Evolutionary conservation across 1,284 basidiomycete genomes (phyloP).

Genomic region (Ustilago crameri): DNA sequence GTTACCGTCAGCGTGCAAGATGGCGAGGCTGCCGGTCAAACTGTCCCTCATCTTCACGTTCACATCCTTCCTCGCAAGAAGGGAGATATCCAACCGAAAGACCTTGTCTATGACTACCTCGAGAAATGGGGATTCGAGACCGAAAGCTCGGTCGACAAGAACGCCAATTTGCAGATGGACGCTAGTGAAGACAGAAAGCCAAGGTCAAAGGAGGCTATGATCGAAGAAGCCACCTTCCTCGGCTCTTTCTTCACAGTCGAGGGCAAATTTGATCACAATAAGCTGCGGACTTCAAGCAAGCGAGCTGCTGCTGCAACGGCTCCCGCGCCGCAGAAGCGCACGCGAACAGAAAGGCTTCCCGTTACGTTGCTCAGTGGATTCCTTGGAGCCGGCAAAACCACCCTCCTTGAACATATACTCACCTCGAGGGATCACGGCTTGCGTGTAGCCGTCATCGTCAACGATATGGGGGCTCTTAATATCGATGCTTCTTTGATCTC

Average conservation of each 20-base stretch:
- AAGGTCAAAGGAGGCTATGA: slow-evolving; percentile 55
- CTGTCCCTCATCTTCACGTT: slow-evolving; percentile 64
- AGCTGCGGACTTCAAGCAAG: slow-evolving; percentile 20
- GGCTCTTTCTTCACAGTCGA: slow-evolving; percentile 23
- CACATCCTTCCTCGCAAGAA: slow-evolving; percentile 63
- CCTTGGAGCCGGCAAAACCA: slow-evolving; percentile 71
- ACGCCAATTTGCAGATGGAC: slow-evolving; percentile 21
- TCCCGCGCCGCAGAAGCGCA: slow-evolving; percentile 15
- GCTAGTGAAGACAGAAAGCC: slow-evolving; percentile 58
- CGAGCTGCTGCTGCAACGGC: slow-evolving; percentile 10
- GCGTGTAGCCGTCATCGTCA: slow-evolving; percentile 70
- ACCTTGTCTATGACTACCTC: slow-evolving; percentile 55
- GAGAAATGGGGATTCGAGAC: slow-evolving; percentile 56
- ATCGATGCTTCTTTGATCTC: slow-evolving; percentile 70
- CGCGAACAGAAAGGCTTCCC: slow-evolving; percentile 63
- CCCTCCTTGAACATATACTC: slow-evolving; percentile 70
- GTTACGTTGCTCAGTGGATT: slow-evolving; percentile 71
- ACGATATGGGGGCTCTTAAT: slow-evolving; percentile 70
- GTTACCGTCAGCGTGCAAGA: slow-evolving; percentile 65
- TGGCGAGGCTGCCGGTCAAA: slow-evolving; percentile 57
- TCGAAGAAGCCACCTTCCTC: slow-evolving; percentile 52
- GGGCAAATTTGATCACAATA: slow-evolving; percentile 24
- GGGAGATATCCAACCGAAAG: slow-evolving; percentile 63
- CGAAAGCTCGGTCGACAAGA: slow-evolving; percentile 21
- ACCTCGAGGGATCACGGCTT: slow-evolving; percentile 69